Conservation (phyloP, 441 rosid species). For the Brassica hybrid region DNA sequence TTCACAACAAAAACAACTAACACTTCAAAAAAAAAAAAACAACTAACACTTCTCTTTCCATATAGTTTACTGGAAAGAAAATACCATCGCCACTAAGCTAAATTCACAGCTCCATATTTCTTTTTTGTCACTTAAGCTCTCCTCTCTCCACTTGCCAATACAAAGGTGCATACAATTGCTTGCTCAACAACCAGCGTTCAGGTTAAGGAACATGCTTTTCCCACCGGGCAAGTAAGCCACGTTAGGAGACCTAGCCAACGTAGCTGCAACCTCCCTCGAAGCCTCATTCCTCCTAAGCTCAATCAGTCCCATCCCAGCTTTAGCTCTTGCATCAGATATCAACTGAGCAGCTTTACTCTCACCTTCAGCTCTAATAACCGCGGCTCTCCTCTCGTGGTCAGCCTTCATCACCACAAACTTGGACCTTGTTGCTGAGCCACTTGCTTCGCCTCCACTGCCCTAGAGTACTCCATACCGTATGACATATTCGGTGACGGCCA, state of each 20-base stretch:
- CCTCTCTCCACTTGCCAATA: background rate
- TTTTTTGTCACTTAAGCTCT: background rate
- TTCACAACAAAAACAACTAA: too few relatives aligned
- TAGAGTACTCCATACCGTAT: slow-evolving; percentile 83
- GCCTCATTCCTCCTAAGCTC: slow-evolving; percentile 96
- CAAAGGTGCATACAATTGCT: background rate
- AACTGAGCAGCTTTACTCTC: slow-evolving; percentile 89
- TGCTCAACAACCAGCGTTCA: slow-evolving; percentile 66
- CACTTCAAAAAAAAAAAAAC: too few relatives aligned
- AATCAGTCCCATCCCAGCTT: slow-evolving; percentile 80
- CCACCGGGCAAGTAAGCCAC: slow-evolving; percentile 90
- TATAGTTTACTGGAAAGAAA: background rate
- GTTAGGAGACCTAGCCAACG: slow-evolving; percentile 86
- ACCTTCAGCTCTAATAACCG: slow-evolving; percentile 92
- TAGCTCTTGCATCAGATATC: slow-evolving; percentile 78
- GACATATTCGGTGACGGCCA: slow-evolving; percentile 87
- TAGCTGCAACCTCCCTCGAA: slow-evolving; percentile 77
- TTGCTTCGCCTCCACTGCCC: slow-evolving; percentile 93
- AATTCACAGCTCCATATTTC: slow-evolving; percentile 19
- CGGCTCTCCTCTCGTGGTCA: slow-evolving; percentile 94
- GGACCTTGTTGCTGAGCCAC: slow-evolving; percentile 95
- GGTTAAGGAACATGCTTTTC: slow-evolving; percentile 71
- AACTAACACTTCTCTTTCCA: too few relatives aligned
- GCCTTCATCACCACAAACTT: slow-evolving; percentile 89
- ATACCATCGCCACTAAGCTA: background rate